phyloP scores from a whole-genome alignment of 148 eudicot genomes.

The Fagopyrum tataricum region DNA sequence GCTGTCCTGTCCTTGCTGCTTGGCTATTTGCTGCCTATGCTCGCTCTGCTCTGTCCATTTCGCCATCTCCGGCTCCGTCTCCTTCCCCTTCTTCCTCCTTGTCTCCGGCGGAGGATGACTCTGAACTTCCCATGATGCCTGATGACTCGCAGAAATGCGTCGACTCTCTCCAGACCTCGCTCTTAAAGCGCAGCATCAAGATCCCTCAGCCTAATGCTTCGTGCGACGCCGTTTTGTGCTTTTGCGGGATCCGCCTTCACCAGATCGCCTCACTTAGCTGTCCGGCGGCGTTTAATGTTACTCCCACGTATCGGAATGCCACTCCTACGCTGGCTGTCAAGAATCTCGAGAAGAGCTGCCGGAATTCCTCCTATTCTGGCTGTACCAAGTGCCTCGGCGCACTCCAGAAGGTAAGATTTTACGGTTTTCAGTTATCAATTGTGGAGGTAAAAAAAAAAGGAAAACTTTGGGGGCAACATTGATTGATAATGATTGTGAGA shows the following conservation, averaged over 20 bases:
- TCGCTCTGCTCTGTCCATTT: conserved; percentile 50
- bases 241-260: conserved; percentile 82
- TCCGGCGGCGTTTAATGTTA: conserved; percentile 70
- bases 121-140: conserved; percentile 75
- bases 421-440: background rate
- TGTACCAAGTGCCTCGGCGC: conserved; percentile 93
- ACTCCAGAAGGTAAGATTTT: conserved; percentile 56
- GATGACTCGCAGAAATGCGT: conserved; percentile 93
- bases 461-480: background rate
- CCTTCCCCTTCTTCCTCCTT: conserved; percentile 36
- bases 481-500: conserved; percentile 13
- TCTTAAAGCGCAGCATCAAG: conserved; percentile 43
- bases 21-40: conserved; percentile 95
- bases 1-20: conserved; percentile 89
- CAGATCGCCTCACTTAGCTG: conserved; percentile 74
- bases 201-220: conserved; percentile 62
- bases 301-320: conserved; percentile 34
- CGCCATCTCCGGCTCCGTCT: conserved; percentile 22
- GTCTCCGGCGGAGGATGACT: conserved; percentile 5
- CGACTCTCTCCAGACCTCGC: conserved; percentile 63
- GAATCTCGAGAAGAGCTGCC: conserved; percentile 67
- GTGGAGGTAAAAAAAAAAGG: background rate
- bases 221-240: conserved; percentile 83
- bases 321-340: conserved; percentile 67
- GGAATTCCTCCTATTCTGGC: conserved; percentile 83